Evolutionary conservation across 2,329 filamentous ascomycete genomes (phyloP).

Genomic region (Cladophialophora exuberans): DNA sequence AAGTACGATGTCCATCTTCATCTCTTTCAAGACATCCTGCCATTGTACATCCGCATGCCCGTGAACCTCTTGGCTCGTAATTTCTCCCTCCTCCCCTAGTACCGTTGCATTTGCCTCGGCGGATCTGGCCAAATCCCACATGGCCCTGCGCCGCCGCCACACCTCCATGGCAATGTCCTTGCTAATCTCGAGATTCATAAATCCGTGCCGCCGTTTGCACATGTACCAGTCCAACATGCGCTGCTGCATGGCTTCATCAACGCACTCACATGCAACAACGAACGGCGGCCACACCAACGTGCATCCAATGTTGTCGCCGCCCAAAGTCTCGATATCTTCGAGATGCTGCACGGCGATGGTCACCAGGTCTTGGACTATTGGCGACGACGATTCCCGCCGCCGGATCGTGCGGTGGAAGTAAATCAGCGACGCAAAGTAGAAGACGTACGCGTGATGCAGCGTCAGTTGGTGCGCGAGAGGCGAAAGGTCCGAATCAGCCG

Average conservation of each 20-base stretch:
- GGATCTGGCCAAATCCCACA: too few relatives aligned
- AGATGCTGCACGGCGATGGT: conserved; percentile 39
- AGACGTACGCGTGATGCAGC: conserved; percentile 35
- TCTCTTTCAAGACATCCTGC: conserved; percentile 40
- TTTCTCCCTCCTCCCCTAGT: too few relatives aligned
- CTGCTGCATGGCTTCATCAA: conserved; percentile 33
- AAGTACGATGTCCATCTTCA: conserved; percentile 42
- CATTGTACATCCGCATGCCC: conserved; percentile 35
- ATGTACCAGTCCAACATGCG: conserved; percentile 40
- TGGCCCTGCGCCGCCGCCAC: conserved; percentile 36
- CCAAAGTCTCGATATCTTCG: conserved; percentile 38
- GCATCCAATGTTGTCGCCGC: conserved; percentile 37
- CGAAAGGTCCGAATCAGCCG: too few relatives aligned
- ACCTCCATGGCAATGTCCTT: conserved; percentile 38
- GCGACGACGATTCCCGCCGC: conserved; percentile 28
- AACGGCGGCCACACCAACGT: conserved; percentile 44
- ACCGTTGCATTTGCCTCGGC: too few relatives aligned
- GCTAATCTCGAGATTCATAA: conserved; percentile 39
- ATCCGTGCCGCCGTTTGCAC: conserved; percentile 40
- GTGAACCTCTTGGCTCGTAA: neutral
- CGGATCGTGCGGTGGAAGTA: conserved; percentile 42
- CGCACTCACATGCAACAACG: conserved; percentile 42
- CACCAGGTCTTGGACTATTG: conserved; percentile 38
- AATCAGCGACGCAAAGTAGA: conserved; percentile 43
- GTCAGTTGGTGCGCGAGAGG: conserved; percentile 34